Evolutionary conservation across 352 stramenopile genomes (phyloP), one percentile per base, ranked within the genome.

Genomic region (Pythium dissotocum): DNA sequence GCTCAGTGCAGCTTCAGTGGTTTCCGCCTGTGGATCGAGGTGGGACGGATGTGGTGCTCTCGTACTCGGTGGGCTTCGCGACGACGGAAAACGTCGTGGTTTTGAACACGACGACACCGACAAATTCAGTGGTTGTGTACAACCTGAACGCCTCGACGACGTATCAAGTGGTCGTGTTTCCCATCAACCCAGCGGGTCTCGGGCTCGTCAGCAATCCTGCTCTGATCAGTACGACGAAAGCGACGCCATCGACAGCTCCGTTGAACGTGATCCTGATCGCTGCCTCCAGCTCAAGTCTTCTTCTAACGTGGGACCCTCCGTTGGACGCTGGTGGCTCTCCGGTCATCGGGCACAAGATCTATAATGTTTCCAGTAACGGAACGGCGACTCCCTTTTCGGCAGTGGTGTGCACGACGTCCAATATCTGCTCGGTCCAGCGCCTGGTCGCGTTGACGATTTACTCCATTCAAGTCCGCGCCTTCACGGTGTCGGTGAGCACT

Each of bases 311-410:
- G 83, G 52, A 67, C n/a, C 21, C 71, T 7, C 82, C 83, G 0
- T 57, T 82, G 9, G 83, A 91, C 52, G 60, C 65, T 21, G 83
- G 83, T 6, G 83, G 83, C 8, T 79, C 79, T 8, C 32, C 26
- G 0, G 73, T 91, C 2, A 54, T 88, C 12, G 68, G 56, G 6
- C 90, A 90, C 65, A 82, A 75, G 4, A 51, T 90, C 6, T 89
- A 81, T 60, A 77, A 76, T 4, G 64, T 81, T 0, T 26, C 36
- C 1, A 52, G 21, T 14, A 61, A 60, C 13, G 76, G 65, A 0
- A 42, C 21, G 0, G n/a, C 69, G 5, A 32, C 64, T 3, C 42
- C 38, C 6, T 87, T 87, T 36, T 10, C 70, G 2, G 64, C 26
- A 0, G 66, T 82, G 2, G 63, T 42, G 4, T 89, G 77, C 51